Conservation (phyloP, 1,139 yeast species). For the Magnusiomyces suaveolens region DNA sequence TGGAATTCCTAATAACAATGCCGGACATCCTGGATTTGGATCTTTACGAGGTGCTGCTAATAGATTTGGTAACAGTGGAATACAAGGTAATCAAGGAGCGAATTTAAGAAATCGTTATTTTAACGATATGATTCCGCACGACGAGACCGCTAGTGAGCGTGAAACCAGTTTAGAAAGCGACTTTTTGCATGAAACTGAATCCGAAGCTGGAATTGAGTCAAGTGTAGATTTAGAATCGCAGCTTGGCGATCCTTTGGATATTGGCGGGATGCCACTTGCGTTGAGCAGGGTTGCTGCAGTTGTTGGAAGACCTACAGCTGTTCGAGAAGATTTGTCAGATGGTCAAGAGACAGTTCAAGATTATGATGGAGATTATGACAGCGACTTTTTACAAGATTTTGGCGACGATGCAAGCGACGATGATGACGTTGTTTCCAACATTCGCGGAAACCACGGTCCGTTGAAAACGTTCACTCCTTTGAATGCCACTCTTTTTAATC, state of each 20-base stretch:
- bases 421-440: background rate
- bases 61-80: background rate
- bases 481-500: background rate
- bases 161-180: slow-evolving; percentile 1
- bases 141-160: slow-evolving; percentile 1
- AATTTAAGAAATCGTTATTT: background rate
- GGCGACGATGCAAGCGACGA: background rate
- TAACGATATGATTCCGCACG: slow-evolving; percentile 4
- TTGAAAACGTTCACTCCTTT: too few relatives aligned
- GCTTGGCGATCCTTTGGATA: slow-evolving; percentile 1
- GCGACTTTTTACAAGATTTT: background rate
- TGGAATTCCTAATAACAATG: background rate
- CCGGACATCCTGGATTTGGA: background rate
- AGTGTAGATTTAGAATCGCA: slow-evolving; percentile 1
- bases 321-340: background rate
- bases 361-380: background rate
- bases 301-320: background rate
- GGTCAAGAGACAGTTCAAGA: slow-evolving; percentile 1
- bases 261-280: slow-evolving; percentile 1
- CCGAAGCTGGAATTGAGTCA: background rate
- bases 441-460: too few relatives aligned
- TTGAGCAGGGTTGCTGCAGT: slow-evolving; percentile 1
- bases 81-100: background rate
- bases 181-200: slow-evolving; percentile 2
- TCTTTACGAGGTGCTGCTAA: background rate